Percentiles rank a stretch among this genome's conserved stretches.
phyloP scores from a whole-genome alignment of 2,329 filamentous ascomycete species.

The Tolypocladium tundrense region DNA sequence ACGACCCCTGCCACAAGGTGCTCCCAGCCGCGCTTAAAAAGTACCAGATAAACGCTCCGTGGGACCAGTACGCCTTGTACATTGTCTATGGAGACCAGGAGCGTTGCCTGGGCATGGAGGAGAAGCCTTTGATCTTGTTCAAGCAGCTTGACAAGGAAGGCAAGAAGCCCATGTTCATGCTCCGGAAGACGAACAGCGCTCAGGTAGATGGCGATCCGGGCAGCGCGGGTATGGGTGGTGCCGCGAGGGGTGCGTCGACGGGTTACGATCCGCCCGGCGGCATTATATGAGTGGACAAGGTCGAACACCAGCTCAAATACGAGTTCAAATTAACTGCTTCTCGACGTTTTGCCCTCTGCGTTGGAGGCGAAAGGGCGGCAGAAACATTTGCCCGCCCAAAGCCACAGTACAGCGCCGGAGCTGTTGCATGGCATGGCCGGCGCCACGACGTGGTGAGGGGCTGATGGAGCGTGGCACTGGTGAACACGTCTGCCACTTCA shows the following conservation, averaged over 20 bases:
- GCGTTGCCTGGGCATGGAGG: constrained; percentile 80
- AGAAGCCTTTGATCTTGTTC: constrained; percentile 90
- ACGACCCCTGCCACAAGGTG: constrained; percentile 96
- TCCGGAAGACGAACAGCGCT: constrained; percentile 56
- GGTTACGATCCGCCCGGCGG: constrained; percentile 50
- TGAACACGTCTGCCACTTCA: background rate
- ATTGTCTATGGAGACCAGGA: constrained; percentile 99
- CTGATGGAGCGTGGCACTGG: background rate
- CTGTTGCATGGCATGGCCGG: background rate
- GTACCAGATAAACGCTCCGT: constrained; percentile 96
- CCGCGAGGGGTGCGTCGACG: constrained; percentile 31
- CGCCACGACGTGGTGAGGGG: background rate
- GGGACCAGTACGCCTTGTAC: constrained; percentile 94
- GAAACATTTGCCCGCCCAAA: background rate
- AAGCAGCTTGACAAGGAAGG: constrained; percentile 96
- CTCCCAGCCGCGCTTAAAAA: constrained; percentile 91
- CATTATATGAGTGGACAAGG: constrained; percentile 37
- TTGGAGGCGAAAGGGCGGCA: background rate
- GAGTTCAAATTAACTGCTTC: background rate
- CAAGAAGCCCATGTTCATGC: constrained; percentile 99
- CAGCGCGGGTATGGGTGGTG: constrained; percentile 40
- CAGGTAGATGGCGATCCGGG: constrained; percentile 42
- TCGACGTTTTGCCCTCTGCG: background rate
- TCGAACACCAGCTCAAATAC: background rate
- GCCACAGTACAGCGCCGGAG: background rate